Percentiles rank a stretch among this genome's conserved stretches.
phyloP scores from a whole-genome alignment of 2,329 filamentous ascomycete species.

The Monosporascus sp. region DNA sequence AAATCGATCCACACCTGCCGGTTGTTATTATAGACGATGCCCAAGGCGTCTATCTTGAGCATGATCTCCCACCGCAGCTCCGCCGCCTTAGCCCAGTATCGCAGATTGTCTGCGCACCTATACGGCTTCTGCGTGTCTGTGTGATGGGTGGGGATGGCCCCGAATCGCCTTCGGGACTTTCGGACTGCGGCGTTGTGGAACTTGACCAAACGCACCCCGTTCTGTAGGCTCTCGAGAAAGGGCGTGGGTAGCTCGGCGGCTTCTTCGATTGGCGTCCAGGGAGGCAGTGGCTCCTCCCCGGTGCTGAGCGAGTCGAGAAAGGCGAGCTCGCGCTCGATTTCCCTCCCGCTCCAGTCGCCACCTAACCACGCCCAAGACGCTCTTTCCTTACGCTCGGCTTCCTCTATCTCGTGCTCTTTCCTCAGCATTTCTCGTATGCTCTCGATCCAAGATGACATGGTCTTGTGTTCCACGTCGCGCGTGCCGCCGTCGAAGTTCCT shows the following conservation, averaged over 20 bases:
- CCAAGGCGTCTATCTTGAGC: conserved; percentile 78
- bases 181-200: conserved; percentile 87
- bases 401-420: conserved; percentile 72
- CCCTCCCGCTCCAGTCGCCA: conserved; percentile 68
- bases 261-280: conserved; percentile 57
- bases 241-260: conserved; percentile 56
- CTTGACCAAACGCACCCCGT: conserved; percentile 74
- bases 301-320: conserved; percentile 75
- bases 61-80: conserved; percentile 90
- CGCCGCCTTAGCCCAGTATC: conserved; percentile 94
- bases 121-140: conserved; percentile 94
- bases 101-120: conserved; percentile 84
- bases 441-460: conserved; percentile 73
- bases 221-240: conserved; percentile 69
- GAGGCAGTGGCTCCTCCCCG: conserved; percentile 55
- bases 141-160: conserved; percentile 82
- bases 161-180: conserved; percentile 81
- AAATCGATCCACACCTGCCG: conserved; percentile 73
- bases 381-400: conserved; percentile 63
- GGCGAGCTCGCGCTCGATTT: conserved; percentile 72
- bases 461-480: conserved; percentile 68
- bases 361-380: conserved; percentile 75
- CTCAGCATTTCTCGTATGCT: conserved; percentile 72
- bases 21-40: conserved; percentile 71
- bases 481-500: conserved; percentile 82